Evolutionary conservation across 192 early-diverging fungal genomes (phyloP).

Genomic region (Thoreauomyces humboldtii): DNA sequence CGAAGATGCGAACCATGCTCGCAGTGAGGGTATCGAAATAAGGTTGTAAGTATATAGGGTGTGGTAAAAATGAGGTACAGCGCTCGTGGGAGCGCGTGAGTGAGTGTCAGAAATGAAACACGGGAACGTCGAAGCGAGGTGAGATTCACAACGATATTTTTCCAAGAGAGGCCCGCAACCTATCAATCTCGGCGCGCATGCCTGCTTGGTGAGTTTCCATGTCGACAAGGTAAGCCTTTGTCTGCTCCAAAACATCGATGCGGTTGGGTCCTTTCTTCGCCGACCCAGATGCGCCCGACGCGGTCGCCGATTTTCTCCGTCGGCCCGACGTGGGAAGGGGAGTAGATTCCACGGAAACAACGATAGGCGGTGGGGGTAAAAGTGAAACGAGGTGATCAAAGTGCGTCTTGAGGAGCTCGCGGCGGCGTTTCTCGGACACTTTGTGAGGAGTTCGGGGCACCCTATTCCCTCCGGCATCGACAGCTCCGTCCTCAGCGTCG

Average conservation of each 20-base stretch:
- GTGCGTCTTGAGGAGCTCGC: slow-evolving; percentile 11
- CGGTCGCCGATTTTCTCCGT: background rate
- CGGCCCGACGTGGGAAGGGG: background rate
- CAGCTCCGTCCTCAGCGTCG: background rate
- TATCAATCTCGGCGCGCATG: background rate
- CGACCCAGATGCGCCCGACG: background rate
- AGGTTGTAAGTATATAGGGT: no score
- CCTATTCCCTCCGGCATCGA: background rate
- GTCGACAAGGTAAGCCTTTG: background rate
- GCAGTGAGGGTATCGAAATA: no score
- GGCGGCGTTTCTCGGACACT: slow-evolving; percentile 20
- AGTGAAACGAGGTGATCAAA: slow-evolving; percentile 13
- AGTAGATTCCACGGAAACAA: no score
- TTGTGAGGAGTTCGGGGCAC: slow-evolving; percentile 8
- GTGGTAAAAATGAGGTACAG: no score
- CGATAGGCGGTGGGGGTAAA: background rate
- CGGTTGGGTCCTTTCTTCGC: slow-evolving; percentile 8
- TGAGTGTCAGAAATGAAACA: no score
- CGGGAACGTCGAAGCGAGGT: no score
- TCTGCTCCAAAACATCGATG: slow-evolving; percentile 10
- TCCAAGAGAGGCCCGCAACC: background rate
- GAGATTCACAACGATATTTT: no score
- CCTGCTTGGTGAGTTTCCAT: background rate
- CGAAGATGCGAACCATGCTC: no score
- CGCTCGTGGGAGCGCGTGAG: no score